These are phyloP conservation scores for Nemania serpens DNA, from an alignment of 2,329 filamentous ascomycete species.

Conservation along the genomic window DNA sequence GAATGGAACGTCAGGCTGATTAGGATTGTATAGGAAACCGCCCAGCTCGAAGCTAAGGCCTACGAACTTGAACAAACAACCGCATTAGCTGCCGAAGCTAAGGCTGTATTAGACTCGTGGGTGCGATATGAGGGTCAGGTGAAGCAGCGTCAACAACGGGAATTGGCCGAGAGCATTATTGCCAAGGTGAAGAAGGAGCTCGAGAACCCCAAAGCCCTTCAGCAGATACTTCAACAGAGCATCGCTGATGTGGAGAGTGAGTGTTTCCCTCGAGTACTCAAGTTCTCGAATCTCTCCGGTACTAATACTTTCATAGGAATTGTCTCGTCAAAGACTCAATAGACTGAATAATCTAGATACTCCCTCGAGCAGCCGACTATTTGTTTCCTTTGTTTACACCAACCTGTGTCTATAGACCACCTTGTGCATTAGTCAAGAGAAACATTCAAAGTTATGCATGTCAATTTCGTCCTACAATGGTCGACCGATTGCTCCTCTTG, in stretches of 20 bases:
- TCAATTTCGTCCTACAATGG: background rate
- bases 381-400: slow-evolving; percentile 56
- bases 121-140: slow-evolving; percentile 98
- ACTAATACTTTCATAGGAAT: slow-evolving; percentile 58
- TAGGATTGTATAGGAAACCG: slow-evolving; percentile 76
- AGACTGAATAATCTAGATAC: slow-evolving; percentile 49
- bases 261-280: slow-evolving; percentile 28
- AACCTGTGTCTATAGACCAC: slow-evolving; percentile 60
- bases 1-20: slow-evolving; percentile 26
- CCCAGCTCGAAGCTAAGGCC: slow-evolving; percentile 90
- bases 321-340: slow-evolving; percentile 66
- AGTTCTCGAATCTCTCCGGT: background rate
- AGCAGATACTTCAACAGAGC: slow-evolving; percentile 98
- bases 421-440: slow-evolving; percentile 64
- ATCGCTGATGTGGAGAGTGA: slow-evolving; percentile 94
- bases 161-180: slow-evolving; percentile 91
- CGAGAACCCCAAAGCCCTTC: slow-evolving; percentile 94
- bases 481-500: background rate
- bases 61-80: slow-evolving; percentile 98
- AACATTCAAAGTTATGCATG: slow-evolving; percentile 30
- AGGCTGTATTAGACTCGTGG: slow-evolving; percentile 96
- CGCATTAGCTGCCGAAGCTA: slow-evolving; percentile 88
- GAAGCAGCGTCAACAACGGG: slow-evolving; percentile 97
- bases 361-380: slow-evolving; percentile 39
- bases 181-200: slow-evolving; percentile 99